Evolutionary conservation across 1,284 basidiomycete species (phyloP).

Genomic region (Ganoderma lucidum): DNA sequence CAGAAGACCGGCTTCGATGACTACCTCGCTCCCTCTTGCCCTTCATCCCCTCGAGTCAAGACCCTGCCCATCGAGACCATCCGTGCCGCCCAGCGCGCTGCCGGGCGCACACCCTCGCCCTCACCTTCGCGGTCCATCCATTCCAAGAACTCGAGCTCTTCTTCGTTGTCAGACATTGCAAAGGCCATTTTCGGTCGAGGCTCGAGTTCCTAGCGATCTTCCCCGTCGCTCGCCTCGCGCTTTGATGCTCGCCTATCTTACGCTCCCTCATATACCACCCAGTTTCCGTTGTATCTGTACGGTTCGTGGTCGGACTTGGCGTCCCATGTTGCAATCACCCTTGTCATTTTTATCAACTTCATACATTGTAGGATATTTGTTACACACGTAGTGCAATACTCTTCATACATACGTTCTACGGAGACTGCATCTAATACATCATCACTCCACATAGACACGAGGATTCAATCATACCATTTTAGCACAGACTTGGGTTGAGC

Average conservation of each 20-base stretch:
- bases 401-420: background rate
- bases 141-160: background rate
- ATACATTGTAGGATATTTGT: background rate
- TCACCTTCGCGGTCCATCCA: conserved; percentile 9
- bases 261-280: background rate
- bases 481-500: background rate
- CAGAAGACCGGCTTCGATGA: conserved; percentile 14
- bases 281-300: background rate
- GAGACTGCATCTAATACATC: background rate
- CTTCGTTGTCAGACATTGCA: conserved; percentile 17
- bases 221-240: background rate
- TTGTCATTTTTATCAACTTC: background rate
- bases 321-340: background rate
- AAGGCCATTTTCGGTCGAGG: conserved; percentile 22
- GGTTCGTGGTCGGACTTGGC: background rate
- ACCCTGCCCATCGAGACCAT: conserved; percentile 4
- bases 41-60: conserved; percentile 14
- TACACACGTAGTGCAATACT: background rate
- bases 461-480: background rate
- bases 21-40: conserved; percentile 23
- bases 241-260: background rate
- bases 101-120: conserved; percentile 16
- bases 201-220: background rate
- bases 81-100: background rate
- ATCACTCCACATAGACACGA: background rate